Base-by-base conservation (phyloP, 2,329 filamentous ascomycete species). In the Cladorrhinum sp. region DNA sequence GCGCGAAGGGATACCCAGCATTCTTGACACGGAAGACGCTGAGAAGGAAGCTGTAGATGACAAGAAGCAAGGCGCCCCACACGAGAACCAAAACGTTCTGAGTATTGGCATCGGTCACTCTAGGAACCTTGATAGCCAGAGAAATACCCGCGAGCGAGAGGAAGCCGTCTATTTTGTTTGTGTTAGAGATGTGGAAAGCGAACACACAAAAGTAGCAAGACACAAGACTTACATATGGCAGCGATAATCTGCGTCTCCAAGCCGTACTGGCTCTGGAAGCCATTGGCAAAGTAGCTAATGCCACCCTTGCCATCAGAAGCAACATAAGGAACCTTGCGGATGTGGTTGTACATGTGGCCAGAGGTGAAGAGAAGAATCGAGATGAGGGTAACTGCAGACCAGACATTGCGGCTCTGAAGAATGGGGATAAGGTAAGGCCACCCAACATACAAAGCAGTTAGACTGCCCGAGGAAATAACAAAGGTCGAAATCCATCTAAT, bases 271-370 rank as follows among this genome's bases (percentile, higher is more conserved):
- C 87, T 96, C 75, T 93, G 92, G 77, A 99, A 99, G 1, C 95
- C 93, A 41, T 83, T 83, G 3, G 93, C 91, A 75, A 99, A 95
- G 75, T 98, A 98, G 71, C 78, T 90, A 64, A 99, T 85, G 4
- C 92, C 92, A 18, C 95, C 95, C 58, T 84, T 86, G 38, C 92
- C 91, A 72, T 98, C 87, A 48, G 89, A 90, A 48, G 87, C 82
- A 29, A 98, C 92, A 69, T 99, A 99, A 2, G 95, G 95, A 2
- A 96, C 91, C 74, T 95, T 93, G 68, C 96, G 86, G 72, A 99
- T 99, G 72, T 97, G 93, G 76, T 98, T 99, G 83, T 96, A 99
- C 96, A 99, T 99, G 77, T 98, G 93, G 41, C 95, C 96, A 69
- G 90, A 95, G 51, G 90, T 97, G 78, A 98, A 99, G 60, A 97